Evolutionary conservation across 2,329 filamentous ascomycete genomes (phyloP).

Genomic region (Trichoderma polysporum): DNA sequence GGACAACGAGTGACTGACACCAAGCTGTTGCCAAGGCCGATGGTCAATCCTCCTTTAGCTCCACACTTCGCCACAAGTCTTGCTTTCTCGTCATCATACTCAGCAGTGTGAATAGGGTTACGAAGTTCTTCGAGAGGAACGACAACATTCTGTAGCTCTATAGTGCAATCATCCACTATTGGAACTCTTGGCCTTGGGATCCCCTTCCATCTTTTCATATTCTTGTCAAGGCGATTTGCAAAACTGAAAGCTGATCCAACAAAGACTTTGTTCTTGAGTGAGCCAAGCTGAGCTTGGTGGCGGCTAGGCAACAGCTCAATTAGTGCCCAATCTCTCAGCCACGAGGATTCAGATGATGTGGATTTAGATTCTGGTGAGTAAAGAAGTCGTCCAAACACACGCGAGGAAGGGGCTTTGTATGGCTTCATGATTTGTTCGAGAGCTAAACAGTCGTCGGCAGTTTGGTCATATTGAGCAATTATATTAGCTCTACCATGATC

Average conservation of each 20-base stretch:
- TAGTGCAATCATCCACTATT: not conserved
- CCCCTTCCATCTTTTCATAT: not conserved
- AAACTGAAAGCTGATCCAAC: not conserved
- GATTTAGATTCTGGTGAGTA: not conserved
- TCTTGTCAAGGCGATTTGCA: not conserved
- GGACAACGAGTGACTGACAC: not conserved
- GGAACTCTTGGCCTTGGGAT: not conserved
- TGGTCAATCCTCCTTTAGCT: not conserved
- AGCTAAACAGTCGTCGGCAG: not conserved
- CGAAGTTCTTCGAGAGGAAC: not conserved
- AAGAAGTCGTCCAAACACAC: not conserved
- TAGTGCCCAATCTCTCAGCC: conserved; percentile 12
- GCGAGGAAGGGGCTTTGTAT: not conserved
- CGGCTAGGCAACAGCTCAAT: not conserved
- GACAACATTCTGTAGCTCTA: not conserved
- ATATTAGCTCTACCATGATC: not conserved
- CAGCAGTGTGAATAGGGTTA: not conserved
- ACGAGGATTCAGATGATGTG: not conserved
- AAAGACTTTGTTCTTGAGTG: not conserved
- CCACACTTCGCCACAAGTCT: not conserved
- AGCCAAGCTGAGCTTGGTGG: not conserved
- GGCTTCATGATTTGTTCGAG: not conserved
- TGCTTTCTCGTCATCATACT: not conserved
- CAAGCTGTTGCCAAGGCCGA: not conserved
- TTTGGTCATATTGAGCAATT: not conserved